phyloP scores from a whole-genome alignment of 805 yeast genomes.

The Metschnikowia rubicola region DNA sequence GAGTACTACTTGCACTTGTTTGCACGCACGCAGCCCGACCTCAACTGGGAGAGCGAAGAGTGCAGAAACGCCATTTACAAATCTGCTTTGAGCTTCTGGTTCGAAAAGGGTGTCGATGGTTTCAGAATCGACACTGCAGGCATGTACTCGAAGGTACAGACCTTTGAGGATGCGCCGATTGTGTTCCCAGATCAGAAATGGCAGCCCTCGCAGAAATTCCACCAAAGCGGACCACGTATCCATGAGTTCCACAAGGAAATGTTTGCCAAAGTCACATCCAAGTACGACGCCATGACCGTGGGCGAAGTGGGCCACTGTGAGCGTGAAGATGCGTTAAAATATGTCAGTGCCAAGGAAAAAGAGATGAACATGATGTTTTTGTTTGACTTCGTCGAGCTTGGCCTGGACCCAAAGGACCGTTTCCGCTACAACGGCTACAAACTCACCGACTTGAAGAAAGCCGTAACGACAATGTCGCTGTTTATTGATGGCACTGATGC shows the following conservation, averaged over 20 bases:
- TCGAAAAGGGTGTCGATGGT: constrained; percentile 54
- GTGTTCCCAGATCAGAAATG: constrained; percentile 35
- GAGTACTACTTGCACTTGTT: constrained; percentile 56
- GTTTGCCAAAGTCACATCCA: constrained; percentile 38
- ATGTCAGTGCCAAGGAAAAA: constrained; percentile 37
- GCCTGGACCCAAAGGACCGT: constrained; percentile 33
- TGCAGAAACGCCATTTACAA: constrained; percentile 41
- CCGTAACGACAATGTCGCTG: constrained; percentile 30
- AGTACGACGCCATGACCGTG: constrained; percentile 53
- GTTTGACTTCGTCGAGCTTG: constrained; percentile 35
- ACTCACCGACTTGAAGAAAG: constrained; percentile 41
- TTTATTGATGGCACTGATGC: constrained; percentile 50
- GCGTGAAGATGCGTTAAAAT: constrained; percentile 41
- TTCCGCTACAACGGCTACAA: constrained; percentile 31
- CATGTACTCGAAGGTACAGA: constrained; percentile 46
- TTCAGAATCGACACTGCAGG: constrained; percentile 58
- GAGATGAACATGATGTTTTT: constrained; percentile 43
- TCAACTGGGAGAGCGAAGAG: constrained; percentile 56
- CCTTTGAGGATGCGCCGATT: constrained; percentile 48
- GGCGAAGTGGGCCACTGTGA: constrained; percentile 51
- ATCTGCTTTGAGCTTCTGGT: constrained; percentile 51
- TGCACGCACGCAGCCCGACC: constrained; percentile 55
- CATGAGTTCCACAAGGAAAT: constrained; percentile 56
- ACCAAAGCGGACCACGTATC: constrained; percentile 50
- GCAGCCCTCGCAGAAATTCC: constrained; percentile 36